Percentiles rank a stretch among this genome's conserved stretches.
Evolutionary conservation across 2,329 filamentous ascomycete genomes (phyloP).

Genomic region (Ambrosiella beaveri): DNA sequence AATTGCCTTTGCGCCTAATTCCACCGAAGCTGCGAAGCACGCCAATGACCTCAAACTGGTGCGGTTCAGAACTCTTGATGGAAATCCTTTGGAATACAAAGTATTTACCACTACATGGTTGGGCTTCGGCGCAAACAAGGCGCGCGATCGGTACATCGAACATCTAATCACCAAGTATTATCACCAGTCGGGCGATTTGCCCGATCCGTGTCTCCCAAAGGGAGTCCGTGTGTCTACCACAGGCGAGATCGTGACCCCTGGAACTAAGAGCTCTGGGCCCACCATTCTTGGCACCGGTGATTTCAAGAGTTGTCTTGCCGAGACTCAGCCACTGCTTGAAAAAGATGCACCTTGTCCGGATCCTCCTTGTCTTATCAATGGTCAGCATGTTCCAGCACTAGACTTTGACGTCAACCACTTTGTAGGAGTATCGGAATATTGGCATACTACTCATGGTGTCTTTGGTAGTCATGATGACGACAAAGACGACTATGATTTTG

Average conservation of each 20-base stretch:
- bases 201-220: conserved; percentile 77
- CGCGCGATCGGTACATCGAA: conserved; percentile 69
- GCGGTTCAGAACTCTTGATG: conserved; percentile 68
- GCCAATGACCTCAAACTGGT: conserved; percentile 76
- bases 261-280: conserved; percentile 21
- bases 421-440: conserved; percentile 93
- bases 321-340: conserved; percentile 71
- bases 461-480: conserved; percentile 45
- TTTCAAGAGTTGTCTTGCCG: conserved; percentile 68
- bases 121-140: conserved; percentile 92
- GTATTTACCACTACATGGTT: conserved; percentile 96
- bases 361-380: conserved; percentile 73
- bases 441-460: conserved; percentile 93
- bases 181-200: conserved; percentile 48
- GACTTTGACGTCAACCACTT: conserved; percentile 98
- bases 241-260: conserved; percentile 36
- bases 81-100: conserved; percentile 58
- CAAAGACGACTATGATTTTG: conserved; percentile 43
- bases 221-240: conserved; percentile 57
- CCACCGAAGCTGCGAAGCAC: conserved; percentile 77
- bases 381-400: conserved; percentile 82
- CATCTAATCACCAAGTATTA: conserved; percentile 50
- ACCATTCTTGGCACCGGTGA: conserved; percentile 66
- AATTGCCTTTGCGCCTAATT: conserved; percentile 91
- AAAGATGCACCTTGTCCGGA: conserved; percentile 76